A percentile compares a stretch with the other conserved stretches of the same genome.
Evolutionary conservation across 176 grass and related monocot species (phyloP).

Genomic region (Carex myosuroides): DNA sequence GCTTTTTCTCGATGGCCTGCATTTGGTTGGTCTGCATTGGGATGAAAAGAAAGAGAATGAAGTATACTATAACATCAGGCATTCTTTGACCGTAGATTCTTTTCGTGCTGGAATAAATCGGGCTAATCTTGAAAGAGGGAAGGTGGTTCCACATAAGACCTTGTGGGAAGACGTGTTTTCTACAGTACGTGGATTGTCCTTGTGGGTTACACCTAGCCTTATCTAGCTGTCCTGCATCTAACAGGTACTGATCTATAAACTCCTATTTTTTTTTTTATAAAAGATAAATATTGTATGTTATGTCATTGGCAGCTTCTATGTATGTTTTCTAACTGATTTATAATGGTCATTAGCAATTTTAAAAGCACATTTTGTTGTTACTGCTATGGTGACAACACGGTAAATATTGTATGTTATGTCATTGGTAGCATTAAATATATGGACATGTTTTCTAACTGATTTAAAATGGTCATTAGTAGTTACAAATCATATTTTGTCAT

Average conservation of each 20-base stretch:
- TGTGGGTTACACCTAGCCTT: neutral
- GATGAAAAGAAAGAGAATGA: neutral
- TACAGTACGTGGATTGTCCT: neutral
- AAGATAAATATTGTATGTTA: no score
- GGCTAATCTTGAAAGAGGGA: neutral
- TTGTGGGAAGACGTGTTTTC: neutral
- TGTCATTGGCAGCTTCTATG: no score
- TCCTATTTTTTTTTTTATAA: no score
- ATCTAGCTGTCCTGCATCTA: neutral
- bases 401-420: neutral
- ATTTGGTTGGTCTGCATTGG: neutral
- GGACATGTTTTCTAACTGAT: no score
- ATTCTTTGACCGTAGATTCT: neutral
- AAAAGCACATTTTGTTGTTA: no score
- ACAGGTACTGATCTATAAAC: neutral
- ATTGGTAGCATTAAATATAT: neutral
- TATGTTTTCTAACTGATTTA: no score
- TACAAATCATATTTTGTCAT: no score
- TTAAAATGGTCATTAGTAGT: no score
- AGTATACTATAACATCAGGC: neutral
- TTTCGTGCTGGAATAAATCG: neutral
- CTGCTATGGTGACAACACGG: no score
- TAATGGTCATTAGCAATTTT: no score
- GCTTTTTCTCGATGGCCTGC: neutral
- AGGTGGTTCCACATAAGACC: neutral